Base-by-base conservation (phyloP, 2,329 filamentous ascomycete genomes). In the Dendryphion nanum region DNA sequence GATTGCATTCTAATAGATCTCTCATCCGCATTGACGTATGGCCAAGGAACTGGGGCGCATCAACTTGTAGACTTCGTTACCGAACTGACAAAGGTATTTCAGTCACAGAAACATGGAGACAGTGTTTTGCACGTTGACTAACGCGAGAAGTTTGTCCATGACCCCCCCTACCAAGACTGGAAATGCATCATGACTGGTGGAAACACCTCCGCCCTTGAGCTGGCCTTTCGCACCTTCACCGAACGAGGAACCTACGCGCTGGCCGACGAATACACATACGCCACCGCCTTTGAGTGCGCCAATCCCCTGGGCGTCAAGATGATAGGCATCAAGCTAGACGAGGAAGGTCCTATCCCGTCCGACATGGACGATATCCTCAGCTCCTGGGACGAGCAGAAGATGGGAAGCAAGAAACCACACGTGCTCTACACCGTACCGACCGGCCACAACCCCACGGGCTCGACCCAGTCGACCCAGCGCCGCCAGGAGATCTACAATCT, bases 161-260 rank as follows among this genome's bases (percentile, higher is more conserved):
- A 21, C 4, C 31, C 31, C 10, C 31, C 16, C 12, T 33, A 33
- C 31, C 10, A 20, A 18, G 31, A 33, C 16, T 33, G 31, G 31
- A 18, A 33, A 15, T 7, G 10, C 18, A 2, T 15, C 18, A 15
- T 33, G 16, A 33, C 31, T 2, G 18, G 31, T 15, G 31, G 31
- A 6, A 33, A 6, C 6, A 33, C 31, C 6, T 33, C 31, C 15
- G 31, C 16, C 7, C 12, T 33, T 2, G 31, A 33, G 3, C 18
- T 21, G 10, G 31, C 18, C 10, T 20, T 33, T 15, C 31, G 31
- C 8, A 18, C 20, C 7, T 4, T 33, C 16, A 19, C 16, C 16
- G 15, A 33, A 3, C 31, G 6, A 2, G 31, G 31, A 2, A 18
- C 18, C 16, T 19, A 10, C 16, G 12, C 20, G 12, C 18, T 33